Percentiles rank a stretch among this genome's conserved stretches.
Conservation (phyloP, 2,329 filamentous ascomycete genomes). For the Cladophialophora exuberans region DNA sequence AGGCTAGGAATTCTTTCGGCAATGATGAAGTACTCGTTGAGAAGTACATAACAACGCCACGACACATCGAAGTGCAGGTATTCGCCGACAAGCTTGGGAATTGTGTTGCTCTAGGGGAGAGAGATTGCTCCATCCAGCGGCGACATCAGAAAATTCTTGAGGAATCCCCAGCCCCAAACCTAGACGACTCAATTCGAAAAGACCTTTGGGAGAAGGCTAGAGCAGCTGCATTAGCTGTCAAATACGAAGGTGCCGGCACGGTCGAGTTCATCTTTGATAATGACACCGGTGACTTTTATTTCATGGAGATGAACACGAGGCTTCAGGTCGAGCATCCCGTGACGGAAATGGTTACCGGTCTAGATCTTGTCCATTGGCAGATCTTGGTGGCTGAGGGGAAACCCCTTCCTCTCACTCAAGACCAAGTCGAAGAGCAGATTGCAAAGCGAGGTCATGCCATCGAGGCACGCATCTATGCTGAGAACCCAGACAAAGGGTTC, state of each 20-base stretch:
- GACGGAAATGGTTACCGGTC: constrained; percentile 75
- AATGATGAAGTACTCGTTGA: constrained; percentile 70
- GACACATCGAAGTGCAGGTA: constrained; percentile 69
- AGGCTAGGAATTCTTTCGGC: constrained; percentile 66
- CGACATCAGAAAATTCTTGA: constrained; percentile 70
- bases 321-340: constrained; percentile 97
- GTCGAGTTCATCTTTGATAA: constrained; percentile 73
- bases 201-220: constrained; percentile 69
- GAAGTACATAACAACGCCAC: constrained; percentile 68
- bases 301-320: constrained; percentile 77
- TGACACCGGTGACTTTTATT: constrained; percentile 67
- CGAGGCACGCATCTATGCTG: constrained; percentile 94
- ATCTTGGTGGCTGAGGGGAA: constrained; percentile 79
- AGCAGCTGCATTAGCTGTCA: constrained; percentile 64
- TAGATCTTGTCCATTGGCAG: constrained; percentile 93
- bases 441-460: constrained; percentile 78
- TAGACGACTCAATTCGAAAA: constrained; percentile 62
- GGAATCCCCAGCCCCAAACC: constrained; percentile 66
- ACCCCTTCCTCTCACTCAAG: constrained; percentile 67
- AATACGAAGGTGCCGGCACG: constrained; percentile 68
- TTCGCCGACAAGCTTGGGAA: constrained; percentile 69
- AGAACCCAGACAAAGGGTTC: constrained; percentile 89
- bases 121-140: constrained; percentile 68
- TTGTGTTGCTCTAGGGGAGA: constrained; percentile 65
- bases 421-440: constrained; percentile 71